Evolutionary conservation across 495 filamentous ascomycete species (phyloP), one percentile per base, ranked within the genome.

Genomic region (Lasiosphaeria ovina): DNA sequence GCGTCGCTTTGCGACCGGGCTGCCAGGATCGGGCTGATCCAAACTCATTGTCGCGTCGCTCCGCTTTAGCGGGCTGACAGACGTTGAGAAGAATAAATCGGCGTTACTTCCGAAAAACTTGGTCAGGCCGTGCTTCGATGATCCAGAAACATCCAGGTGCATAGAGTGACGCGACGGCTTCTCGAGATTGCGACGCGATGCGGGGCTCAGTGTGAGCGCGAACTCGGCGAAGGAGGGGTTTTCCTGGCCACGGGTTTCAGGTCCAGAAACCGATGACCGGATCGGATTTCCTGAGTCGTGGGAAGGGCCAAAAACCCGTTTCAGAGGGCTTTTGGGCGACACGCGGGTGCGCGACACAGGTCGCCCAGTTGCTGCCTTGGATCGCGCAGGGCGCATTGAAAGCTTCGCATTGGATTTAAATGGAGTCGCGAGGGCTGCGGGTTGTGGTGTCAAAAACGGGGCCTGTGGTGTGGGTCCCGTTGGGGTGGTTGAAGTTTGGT

Each of bases 31-130:
- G 14, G 85, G 76, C 53, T 88, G 86, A 62, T 95, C 93, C 12
- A 95, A 72, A 66, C 90, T 89, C 89, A 96, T 94, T 12, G 88
- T 87, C 6, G 89, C 88, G 72, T 98, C 94, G 66, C 86, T 95
- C 52, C 95, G 85, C 76, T 98, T 98, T 49, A 98, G 75, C 0
- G 94, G 94, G 69, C 93, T 97, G 35, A 88, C 86, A 51, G 88
- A 85, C 17, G 81, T 72, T 14, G 86, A 76, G 36, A 81, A 75
- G 11, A 76, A 55, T 1, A 72, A 40, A 9, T 76, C 75, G 55
- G 45, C 71, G 16, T 63, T 70, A 4, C 61, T 62, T 36, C 80
- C 79, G 32, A 75, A 60, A 45, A 81, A 71, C 64, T 76, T 77
- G n/a, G 78, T 69, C 56, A 83, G 51, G 59, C 74, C 56, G 64